Conservation (phyloP, 1,139 yeast species). For the Kazachstania sp. region DNA sequence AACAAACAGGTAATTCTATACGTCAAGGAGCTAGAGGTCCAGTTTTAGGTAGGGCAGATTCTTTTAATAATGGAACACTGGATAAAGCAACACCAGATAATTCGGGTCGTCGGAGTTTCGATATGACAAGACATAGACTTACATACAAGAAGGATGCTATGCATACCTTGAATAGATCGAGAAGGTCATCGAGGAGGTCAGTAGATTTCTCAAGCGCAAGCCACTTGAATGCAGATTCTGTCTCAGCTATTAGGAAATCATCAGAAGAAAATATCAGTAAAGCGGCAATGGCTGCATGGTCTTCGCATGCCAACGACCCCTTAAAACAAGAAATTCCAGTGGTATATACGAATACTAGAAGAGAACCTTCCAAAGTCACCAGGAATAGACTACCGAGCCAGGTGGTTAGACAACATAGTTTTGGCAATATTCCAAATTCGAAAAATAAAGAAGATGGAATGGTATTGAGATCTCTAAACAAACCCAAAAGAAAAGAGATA, state of each 20-base stretch:
- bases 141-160: conserved; percentile 1
- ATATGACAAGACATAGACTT: conserved; percentile 5
- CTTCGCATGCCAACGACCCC: not conserved
- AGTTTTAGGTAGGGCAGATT: not conserved
- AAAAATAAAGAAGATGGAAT: not conserved
- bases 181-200: not conserved
- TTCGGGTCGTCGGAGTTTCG: conserved; percentile 11
- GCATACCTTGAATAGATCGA: not conserved
- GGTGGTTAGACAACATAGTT: not conserved
- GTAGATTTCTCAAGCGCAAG: not conserved
- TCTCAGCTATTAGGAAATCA: not conserved
- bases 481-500: not conserved
- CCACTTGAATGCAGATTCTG: not conserved
- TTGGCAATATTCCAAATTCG: not conserved
- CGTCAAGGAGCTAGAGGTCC: not conserved
- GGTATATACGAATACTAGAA: not conserved
- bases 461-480: not conserved
- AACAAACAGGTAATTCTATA: not conserved
- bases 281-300: conserved; percentile 7
- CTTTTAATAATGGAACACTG: not conserved
- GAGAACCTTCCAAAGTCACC: not conserved
- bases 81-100: not conserved
- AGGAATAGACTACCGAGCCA: not conserved
- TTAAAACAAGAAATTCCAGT: not conserved
- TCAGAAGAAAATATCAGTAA: conserved; percentile 1